phyloP scores from a whole-genome alignment of 495 filamentous ascomycete species.

The Lasiosphaeria miniovina region DNA sequence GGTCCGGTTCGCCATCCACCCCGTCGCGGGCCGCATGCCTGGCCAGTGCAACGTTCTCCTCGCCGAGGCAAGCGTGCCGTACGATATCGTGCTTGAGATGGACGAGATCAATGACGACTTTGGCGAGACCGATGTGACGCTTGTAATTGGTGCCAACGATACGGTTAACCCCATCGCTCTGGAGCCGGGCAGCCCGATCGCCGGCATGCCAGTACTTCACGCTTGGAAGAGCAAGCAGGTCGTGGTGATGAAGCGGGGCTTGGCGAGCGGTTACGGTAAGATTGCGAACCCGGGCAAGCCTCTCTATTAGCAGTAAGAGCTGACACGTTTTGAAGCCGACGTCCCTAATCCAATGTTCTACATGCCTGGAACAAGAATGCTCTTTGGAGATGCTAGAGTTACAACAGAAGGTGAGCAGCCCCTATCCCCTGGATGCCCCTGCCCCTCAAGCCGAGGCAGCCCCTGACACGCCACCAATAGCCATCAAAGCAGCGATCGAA shows the following conservation, averaged over 20 bases:
- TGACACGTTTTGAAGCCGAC: slow-evolving; percentile 52
- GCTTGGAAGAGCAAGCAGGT: slow-evolving; percentile 90
- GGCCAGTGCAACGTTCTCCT: slow-evolving; percentile 83
- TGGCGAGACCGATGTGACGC: slow-evolving; percentile 72
- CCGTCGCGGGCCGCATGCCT: slow-evolving; percentile 80
- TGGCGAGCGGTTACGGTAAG: slow-evolving; percentile 77
- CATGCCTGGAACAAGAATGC: slow-evolving; percentile 78
- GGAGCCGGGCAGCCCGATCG: slow-evolving; percentile 73
- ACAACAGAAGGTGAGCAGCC: slow-evolving; percentile 64
- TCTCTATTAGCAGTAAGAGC: neutral
- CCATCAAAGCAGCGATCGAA: slow-evolving; percentile 53
- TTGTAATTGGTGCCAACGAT: slow-evolving; percentile 84
- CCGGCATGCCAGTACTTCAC: slow-evolving; percentile 81
- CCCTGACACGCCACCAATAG: slow-evolving; percentile 26
- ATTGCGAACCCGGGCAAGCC: neutral
- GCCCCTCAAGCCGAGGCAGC: neutral
- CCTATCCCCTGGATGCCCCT: neutral
- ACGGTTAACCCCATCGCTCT: slow-evolving; percentile 82
- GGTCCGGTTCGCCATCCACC: slow-evolving; percentile 83
- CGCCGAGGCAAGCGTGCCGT: slow-evolving; percentile 77
- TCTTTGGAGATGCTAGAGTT: slow-evolving; percentile 79
- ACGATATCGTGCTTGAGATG: slow-evolving; percentile 85
- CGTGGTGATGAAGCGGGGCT: slow-evolving; percentile 79
- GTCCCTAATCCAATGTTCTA: slow-evolving; percentile 87
- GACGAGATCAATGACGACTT: slow-evolving; percentile 91